Evolutionary conservation across 371 early-diverging fungal genomes (phyloP).

Genomic region (Saksenaea oblongispora): DNA sequence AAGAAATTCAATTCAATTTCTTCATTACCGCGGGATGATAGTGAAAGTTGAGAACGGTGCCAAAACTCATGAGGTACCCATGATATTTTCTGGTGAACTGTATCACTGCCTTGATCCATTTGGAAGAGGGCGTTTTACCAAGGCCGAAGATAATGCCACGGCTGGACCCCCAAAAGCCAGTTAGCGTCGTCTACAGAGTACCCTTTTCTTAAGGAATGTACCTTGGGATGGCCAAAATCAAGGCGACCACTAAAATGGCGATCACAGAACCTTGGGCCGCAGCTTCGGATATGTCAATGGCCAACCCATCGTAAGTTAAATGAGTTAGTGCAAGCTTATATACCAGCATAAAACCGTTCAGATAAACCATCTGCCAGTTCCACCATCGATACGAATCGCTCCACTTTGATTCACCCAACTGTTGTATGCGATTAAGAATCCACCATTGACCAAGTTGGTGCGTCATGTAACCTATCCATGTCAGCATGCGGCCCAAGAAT

Average conservation of each 20-base stretch:
- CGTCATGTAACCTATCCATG: constrained; percentile 33
- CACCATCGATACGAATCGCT: constrained; percentile 35
- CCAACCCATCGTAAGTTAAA: constrained; percentile 41
- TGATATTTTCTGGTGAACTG: constrained; percentile 40
- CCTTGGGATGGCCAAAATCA: constrained; percentile 44
- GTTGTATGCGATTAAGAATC: constrained; percentile 30
- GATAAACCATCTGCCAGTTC: constrained; percentile 47
- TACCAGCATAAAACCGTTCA: constrained; percentile 35
- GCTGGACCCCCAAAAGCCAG: constrained; percentile 21
- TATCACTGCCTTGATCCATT: constrained; percentile 27
- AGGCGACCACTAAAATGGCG: constrained; percentile 34
- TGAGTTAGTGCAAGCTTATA: constrained; percentile 38
- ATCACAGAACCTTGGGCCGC: constrained; percentile 45
- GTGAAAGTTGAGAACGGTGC: constrained; percentile 44
- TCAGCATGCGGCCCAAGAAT: constrained; percentile 15
- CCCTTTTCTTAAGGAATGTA: background rate
- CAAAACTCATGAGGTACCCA: constrained; percentile 49
- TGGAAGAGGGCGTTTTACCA: constrained; percentile 17
- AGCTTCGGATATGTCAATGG: constrained; percentile 41
- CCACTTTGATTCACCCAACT: constrained; percentile 25
- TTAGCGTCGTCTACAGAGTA: background rate
- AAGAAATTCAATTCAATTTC: background rate
- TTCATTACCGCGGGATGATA: constrained; percentile 44
- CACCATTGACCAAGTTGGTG: constrained; percentile 44
- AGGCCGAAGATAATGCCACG: constrained; percentile 40